phyloP scores from a whole-genome alignment of 495 filamentous ascomycete genomes.

The Hypoxylon crocopeplum region DNA sequence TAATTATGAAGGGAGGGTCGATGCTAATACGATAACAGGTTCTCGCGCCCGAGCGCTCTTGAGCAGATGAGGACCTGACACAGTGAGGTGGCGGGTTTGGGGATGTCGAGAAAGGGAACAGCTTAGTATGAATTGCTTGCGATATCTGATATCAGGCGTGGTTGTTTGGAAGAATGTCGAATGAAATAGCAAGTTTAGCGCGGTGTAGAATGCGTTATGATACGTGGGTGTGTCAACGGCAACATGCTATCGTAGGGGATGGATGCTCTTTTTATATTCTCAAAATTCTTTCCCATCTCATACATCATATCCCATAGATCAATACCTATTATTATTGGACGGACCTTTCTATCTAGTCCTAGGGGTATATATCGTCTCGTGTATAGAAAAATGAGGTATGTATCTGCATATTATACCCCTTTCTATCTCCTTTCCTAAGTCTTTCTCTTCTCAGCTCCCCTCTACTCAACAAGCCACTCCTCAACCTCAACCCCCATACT shows the following conservation, averaged over 20 bases:
- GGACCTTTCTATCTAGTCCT: too few relatives aligned
- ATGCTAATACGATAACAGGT: conserved; percentile 31
- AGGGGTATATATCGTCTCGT: too few relatives aligned
- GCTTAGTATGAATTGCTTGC: too few relatives aligned
- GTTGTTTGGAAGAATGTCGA: neutral
- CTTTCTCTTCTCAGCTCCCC: too few relatives aligned
- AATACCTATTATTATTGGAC: neutral
- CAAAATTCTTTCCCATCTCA: neutral
- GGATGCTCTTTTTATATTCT: conserved; percentile 1
- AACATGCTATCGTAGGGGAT: neutral
- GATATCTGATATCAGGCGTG: neutral
- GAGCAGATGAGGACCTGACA: neutral
- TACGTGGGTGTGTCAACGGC: neutral
- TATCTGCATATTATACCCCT: too few relatives aligned
- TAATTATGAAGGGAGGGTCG: neutral
- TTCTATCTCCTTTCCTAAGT: neutral
- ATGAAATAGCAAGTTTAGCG: conserved; percentile 8
- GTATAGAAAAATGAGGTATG: too few relatives aligned
- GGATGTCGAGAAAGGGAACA: neutral
- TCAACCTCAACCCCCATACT: conserved; percentile 75
- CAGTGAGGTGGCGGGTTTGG: neutral
- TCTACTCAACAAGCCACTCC: conserved; percentile 72
- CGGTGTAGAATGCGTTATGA: neutral
- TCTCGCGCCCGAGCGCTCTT: conserved; percentile 32
- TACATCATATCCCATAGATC: neutral